phyloP scores from a whole-genome alignment of 176 grass and related monocot genomes.

The Phoenix dactylifera region DNA sequence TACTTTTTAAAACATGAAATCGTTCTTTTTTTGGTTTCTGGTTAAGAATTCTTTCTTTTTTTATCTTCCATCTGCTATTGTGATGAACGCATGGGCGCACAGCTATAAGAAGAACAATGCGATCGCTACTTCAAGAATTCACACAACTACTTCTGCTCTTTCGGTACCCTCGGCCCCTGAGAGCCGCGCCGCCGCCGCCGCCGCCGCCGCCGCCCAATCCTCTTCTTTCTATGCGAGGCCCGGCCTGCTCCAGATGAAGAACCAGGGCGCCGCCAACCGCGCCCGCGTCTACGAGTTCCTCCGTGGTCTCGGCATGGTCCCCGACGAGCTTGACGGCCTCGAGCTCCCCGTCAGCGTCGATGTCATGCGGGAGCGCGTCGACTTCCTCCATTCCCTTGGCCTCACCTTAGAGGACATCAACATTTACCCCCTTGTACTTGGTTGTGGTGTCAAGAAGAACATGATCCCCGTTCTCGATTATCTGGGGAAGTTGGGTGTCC shows the following conservation, averaged over 20 bases:
- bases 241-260: slow-evolving; percentile 62
- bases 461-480: slow-evolving; percentile 84
- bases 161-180: slow-evolving; percentile 19
- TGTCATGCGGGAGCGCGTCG: slow-evolving; percentile 71
- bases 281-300: slow-evolving; percentile 45
- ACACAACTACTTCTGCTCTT: slow-evolving; percentile 16
- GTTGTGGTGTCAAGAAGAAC: slow-evolving; percentile 76
- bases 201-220: slow-evolving; percentile 1
- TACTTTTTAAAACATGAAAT: too few species aligned
- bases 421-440: slow-evolving; percentile 62
- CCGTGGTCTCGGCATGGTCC: slow-evolving; percentile 37
- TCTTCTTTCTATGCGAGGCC: slow-evolving; percentile 53
- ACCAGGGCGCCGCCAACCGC: slow-evolving; percentile 38
- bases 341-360: slow-evolving; percentile 35
- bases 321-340: slow-evolving; percentile 26
- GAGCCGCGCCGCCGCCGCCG: not conserved
- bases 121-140: not conserved
- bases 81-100: too few species aligned
- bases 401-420: slow-evolving; percentile 34
- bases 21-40: too few species aligned
- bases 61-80: too few species aligned
- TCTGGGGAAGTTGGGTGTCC: slow-evolving; percentile 64
- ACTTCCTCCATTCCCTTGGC: slow-evolving; percentile 44
- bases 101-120: too few species aligned
- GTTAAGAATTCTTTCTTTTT: too few species aligned